phyloP scores from a whole-genome alignment of 2,329 filamentous ascomycete species.

The Alternaria rosae region DNA sequence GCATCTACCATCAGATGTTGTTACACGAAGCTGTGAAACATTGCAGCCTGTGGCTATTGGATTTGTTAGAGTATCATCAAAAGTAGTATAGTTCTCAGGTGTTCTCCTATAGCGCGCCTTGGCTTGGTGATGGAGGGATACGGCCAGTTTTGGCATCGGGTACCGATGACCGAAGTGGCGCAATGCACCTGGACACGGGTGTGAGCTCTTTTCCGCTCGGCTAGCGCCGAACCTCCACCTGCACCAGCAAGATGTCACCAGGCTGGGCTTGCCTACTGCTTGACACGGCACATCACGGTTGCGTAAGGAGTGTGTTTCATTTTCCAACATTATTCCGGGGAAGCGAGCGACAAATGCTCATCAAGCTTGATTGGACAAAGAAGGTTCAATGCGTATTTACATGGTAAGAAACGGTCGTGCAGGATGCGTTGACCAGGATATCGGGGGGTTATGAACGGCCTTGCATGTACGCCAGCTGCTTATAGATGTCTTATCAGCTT shows the following conservation, averaged over 20 bases:
- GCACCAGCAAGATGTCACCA: neutral
- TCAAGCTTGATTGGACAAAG: neutral
- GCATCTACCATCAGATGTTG: neutral
- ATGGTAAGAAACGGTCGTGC: neutral
- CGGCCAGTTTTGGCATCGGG: neutral
- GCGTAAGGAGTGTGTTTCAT: neutral
- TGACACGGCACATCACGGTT: constrained; percentile 14
- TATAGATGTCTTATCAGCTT: neutral
- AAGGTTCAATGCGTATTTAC: neutral
- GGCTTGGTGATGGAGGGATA: neutral
- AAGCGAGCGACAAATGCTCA: neutral
- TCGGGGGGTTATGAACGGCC: neutral
- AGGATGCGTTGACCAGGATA: neutral
- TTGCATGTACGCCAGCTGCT: neutral
- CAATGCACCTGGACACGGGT: neutral
- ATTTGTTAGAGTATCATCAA: too few relatives aligned
- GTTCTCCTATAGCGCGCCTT: neutral
- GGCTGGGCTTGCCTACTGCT: constrained; percentile 1
- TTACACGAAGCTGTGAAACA: too few relatives aligned
- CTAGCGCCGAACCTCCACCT: neutral
- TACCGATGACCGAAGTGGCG: constrained; percentile 3
- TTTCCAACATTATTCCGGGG: constrained; percentile 7
- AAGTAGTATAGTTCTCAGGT: neutral
- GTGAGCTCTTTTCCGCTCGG: constrained; percentile 15
- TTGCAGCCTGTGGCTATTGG: too few relatives aligned